Evolutionary conservation across 1,284 basidiomycete species (phyloP).

Genomic region (Meira nashicola): DNA sequence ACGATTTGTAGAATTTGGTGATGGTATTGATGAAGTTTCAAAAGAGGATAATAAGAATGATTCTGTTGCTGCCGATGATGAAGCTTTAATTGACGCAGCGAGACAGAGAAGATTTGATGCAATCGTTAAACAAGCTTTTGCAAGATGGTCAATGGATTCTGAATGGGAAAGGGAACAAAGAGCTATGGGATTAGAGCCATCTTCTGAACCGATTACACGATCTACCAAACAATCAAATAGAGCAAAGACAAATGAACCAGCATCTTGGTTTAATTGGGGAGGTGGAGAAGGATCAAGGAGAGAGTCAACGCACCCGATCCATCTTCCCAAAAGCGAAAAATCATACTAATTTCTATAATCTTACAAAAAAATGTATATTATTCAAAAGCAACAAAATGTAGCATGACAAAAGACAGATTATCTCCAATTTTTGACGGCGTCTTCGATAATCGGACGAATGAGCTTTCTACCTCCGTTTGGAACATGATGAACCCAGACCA

Average conservation of each 20-base stretch:
- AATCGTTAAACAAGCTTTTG: constrained; percentile 27
- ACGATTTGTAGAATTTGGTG: constrained; percentile 29
- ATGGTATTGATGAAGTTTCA: constrained; percentile 8
- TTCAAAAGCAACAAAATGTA: not conserved
- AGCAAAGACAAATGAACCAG: not conserved
- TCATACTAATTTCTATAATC: too few species aligned
- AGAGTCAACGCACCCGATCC: too few species aligned
- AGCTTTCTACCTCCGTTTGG: constrained; percentile 33
- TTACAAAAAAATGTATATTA: not conserved
- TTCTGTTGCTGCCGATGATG: not conserved
- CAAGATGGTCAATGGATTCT: constrained; percentile 34
- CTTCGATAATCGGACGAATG: constrained; percentile 39
- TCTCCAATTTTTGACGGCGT: constrained; percentile 30
- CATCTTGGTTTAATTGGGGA: not conserved
- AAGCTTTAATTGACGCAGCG: constrained; percentile 22
- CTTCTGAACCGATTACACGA: not conserved
- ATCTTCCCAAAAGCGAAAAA: too few species aligned
- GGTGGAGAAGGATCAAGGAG: not conserved
- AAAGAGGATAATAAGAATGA: not conserved
- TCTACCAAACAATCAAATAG: not conserved
- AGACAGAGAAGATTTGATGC: constrained; percentile 23
- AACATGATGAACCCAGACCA: constrained; percentile 31
- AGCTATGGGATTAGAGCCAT: not conserved
- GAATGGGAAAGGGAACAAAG: constrained; percentile 25
- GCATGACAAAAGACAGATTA: not conserved